phyloP scores from a whole-genome alignment of 2,329 filamentous ascomycete species.

The Verticillium isaacii region DNA sequence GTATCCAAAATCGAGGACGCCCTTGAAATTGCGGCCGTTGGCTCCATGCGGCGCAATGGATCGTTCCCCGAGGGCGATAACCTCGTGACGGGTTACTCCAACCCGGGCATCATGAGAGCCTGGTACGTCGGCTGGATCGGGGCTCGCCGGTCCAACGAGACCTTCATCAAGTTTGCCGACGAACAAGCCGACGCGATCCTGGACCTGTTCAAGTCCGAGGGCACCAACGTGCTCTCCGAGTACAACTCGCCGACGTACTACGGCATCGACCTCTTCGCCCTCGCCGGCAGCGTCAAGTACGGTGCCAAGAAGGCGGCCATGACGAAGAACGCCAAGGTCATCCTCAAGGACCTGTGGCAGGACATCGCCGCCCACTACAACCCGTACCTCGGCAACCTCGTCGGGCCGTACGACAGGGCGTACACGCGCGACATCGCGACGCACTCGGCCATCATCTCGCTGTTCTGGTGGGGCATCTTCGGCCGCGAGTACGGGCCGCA shows the following conservation, averaged over 20 bases:
- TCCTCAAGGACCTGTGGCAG: slow-evolving; percentile 25
- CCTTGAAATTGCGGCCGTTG: slow-evolving; percentile 29
- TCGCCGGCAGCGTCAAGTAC: slow-evolving; percentile 32
- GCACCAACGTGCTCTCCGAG: slow-evolving; percentile 27
- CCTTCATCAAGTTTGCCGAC: slow-evolving; percentile 29
- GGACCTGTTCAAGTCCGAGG: slow-evolving; percentile 23
- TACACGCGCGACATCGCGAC: slow-evolving; percentile 33
- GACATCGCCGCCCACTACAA: slow-evolving; percentile 30
- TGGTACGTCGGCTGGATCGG: slow-evolving; percentile 36
- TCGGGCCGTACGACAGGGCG: slow-evolving; percentile 29
- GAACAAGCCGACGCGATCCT: slow-evolving; percentile 23
- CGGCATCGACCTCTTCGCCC: slow-evolving; percentile 33
- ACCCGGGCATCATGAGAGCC: slow-evolving; percentile 35
- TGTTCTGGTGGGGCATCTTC: slow-evolving; percentile 37
- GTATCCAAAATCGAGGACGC: slow-evolving; percentile 29
- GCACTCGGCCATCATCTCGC: slow-evolving; percentile 32
- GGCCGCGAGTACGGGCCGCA: slow-evolving; percentile 31
- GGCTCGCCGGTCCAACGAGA: slow-evolving; percentile 27
- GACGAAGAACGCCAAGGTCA: slow-evolving; percentile 21
- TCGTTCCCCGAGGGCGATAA: slow-evolving; percentile 32
- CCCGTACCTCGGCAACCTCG: slow-evolving; percentile 27
- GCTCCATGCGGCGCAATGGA: slow-evolving; percentile 34
- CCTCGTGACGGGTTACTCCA: slow-evolving; percentile 32
- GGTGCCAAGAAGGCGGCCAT: slow-evolving; percentile 22
- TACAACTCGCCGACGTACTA: slow-evolving; percentile 37